phyloP scores from a whole-genome alignment of 2,329 filamentous ascomycete species.

The Aspergillus awamori region DNA sequence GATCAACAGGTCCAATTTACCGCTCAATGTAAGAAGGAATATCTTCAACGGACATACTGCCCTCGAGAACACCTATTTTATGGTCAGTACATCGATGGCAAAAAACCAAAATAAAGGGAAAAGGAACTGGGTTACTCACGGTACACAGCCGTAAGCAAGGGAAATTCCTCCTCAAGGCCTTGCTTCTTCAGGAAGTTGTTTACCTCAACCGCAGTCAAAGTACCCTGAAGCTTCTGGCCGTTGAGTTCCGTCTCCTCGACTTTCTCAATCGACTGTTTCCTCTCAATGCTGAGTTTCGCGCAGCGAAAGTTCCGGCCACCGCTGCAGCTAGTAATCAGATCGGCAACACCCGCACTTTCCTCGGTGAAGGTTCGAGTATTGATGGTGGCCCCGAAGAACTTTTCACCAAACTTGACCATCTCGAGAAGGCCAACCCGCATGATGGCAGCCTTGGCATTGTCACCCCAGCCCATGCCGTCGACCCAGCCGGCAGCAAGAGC shows the following conservation, averaged over 20 bases:
- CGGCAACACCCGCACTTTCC: conserved; percentile 90
- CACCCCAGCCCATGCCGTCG: conserved; percentile 93
- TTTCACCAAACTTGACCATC: conserved; percentile 93
- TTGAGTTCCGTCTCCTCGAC: conserved; percentile 89
- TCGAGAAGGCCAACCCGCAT: conserved; percentile 96
- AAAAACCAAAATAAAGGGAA: too few species aligned
- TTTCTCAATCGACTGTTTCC: conserved; percentile 77
- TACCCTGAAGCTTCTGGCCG: conserved; percentile 95
- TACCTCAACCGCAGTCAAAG: conserved; percentile 86
- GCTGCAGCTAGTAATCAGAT: conserved; percentile 90
- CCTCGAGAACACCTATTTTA: conserved; percentile 68
- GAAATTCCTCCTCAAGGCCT: conserved; percentile 80
- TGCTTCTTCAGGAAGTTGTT: conserved; percentile 82
- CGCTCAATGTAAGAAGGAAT: conserved; percentile 70
- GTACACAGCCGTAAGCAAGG: conserved; percentile 87
- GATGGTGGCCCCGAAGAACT: conserved; percentile 85
- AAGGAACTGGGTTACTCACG: conserved; percentile 41
- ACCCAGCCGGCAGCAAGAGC: conserved; percentile 94
- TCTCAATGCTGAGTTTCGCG: conserved; percentile 82
- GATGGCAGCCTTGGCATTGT: conserved; percentile 97
- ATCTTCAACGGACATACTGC: conserved; percentile 74
- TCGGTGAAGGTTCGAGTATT: conserved; percentile 90
- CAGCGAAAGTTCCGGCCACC: conserved; percentile 94
- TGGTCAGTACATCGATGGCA: conserved; percentile 23
- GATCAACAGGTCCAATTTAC: conserved; percentile 32